Evolutionary conservation across 2,329 filamentous ascomycete genomes (phyloP).

Genomic region (Colletotrichum falcatum): DNA sequence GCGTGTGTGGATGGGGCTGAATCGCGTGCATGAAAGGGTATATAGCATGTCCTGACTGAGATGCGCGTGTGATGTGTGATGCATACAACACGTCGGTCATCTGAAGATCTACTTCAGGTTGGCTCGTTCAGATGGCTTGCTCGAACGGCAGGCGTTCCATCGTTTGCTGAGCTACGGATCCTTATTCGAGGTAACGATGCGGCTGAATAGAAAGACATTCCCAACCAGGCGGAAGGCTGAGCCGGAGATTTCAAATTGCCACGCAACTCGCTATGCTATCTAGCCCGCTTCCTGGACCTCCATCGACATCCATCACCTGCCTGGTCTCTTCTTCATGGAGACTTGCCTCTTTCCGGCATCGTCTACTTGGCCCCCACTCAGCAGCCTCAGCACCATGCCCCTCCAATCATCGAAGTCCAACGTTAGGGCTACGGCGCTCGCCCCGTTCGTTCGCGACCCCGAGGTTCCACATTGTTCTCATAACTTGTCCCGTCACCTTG

Average conservation of each 20-base stretch:
- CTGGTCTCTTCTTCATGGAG: not conserved
- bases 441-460: conserved; percentile 8
- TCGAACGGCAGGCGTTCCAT: not conserved
- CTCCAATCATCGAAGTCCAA: not conserved
- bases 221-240: not conserved
- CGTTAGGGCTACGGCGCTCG: conserved; percentile 1
- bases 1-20: not conserved
- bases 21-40: conserved; percentile 18
- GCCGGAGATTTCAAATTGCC: not conserved
- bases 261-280: not conserved
- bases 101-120: conserved; percentile 4
- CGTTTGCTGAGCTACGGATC: not conserved
- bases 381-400: not conserved
- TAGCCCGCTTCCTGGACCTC: not conserved
- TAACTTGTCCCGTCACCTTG: not conserved
- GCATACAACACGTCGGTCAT: conserved; percentile 2
- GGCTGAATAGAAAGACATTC: not conserved
- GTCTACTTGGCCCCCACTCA: not conserved
- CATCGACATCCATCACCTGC: not conserved
- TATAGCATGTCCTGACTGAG: not conserved
- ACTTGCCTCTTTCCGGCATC: not conserved
- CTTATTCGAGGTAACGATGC: not conserved
- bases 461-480: not conserved
- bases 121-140: not conserved
- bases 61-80: conserved; percentile 6